These are phyloP conservation scores for Wickerhamiella cacticola DNA, from an alignment of 805 yeast genomes.

Conservation along the genomic window DNA sequence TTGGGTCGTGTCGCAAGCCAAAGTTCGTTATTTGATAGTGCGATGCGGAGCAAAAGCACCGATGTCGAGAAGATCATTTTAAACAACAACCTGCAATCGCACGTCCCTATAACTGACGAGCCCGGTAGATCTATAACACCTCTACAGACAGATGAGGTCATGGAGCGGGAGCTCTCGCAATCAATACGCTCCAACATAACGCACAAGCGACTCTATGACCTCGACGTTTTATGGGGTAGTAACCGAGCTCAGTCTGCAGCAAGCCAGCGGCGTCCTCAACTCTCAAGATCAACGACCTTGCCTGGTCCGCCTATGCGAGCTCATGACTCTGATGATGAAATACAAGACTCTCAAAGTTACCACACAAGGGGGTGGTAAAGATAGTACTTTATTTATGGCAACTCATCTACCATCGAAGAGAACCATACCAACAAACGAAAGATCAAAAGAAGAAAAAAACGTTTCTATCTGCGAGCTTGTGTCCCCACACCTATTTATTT, in stretches of 20 bases:
- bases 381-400: background rate
- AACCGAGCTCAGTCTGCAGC: background rate
- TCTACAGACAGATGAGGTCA: constrained; percentile 9
- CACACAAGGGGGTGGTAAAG: constrained; percentile 24
- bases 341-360: constrained; percentile 22
- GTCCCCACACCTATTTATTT: background rate
- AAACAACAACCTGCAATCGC: background rate
- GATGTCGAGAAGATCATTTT: constrained; percentile 1
- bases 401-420: background rate
- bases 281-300: constrained; percentile 18
- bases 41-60: background rate
- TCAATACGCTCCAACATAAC: constrained; percentile 14
- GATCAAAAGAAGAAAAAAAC: background rate
- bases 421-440: background rate
- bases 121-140: background rate
- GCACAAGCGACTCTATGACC: constrained; percentile 15
- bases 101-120: background rate
- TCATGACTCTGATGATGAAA: constrained; percentile 14
- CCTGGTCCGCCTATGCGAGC: background rate
- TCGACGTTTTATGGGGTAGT: constrained; percentile 12
- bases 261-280: constrained; percentile 16
- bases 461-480: background rate
- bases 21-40: constrained; percentile 5
- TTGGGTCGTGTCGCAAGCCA: constrained; percentile 4
- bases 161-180: constrained; percentile 16